Evolutionary conservation across 805 yeast species (phyloP), one percentile per base, ranked within the genome.

Genomic region (Yarrowia bubula): DNA sequence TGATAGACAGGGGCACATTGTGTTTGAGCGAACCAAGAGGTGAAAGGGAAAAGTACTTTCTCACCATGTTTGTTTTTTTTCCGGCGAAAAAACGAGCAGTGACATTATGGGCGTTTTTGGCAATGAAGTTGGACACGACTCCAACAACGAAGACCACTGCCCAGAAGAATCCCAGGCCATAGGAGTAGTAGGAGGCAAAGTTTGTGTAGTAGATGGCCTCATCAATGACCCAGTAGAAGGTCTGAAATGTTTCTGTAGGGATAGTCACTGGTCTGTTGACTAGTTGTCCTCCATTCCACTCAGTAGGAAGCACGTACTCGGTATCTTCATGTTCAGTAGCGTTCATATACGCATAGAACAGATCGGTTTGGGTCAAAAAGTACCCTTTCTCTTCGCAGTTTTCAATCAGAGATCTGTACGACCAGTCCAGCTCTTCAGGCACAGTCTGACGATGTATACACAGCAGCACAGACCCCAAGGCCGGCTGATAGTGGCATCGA

Each of bases 31-130:
- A 78, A 71, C 90, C 95, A 67, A 84, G 78, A 0, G 77, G 80
- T 95, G 96, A 90, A 6, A 90, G 77, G 0, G 83, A 86, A 66
- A 83, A 80, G 13, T 85, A 72, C 5, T 43, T 15, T 7, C 58
- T 17, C 13, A 76, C 84, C 80, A 66, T 82, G 84, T 22, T 81
- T 69, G 76, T 80, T 82, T 58, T 64, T n/a, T 31, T 58, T 17
- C 64, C 65, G 2, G 58, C 32, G 10, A 51, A 51, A 32, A 38
- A 58, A 28, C 46, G 65, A n/a, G 57, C 51, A 8, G 44, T 55
- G 35, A 46, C 61, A 15, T 63, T 58, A 11, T 53, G 62, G 43
- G 47, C 61, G 42, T 44, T 44, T 14, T 58, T 60, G 38, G 53
- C 64, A 8, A 63, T 28, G 43, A 63, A 63, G 39, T 53, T 46